A percentile compares a stretch with the other conserved stretches of the same genome.
Conservation (phyloP, 2,329 filamentous ascomycete genomes). For the Ophiostoma piceae region DNA sequence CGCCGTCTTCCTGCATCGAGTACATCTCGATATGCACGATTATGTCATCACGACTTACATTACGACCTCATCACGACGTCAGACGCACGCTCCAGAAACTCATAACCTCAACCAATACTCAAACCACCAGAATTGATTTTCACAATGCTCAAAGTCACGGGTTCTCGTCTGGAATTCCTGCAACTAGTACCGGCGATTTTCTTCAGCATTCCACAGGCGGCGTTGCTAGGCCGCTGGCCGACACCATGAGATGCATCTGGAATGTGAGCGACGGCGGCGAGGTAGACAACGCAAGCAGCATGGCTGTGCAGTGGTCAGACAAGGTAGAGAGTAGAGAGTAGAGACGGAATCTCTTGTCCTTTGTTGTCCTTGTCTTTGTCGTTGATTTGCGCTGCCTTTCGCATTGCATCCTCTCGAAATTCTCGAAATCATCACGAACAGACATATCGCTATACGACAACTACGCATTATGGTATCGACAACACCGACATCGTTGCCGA, state of each 20-base stretch:
- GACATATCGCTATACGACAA: not conserved
- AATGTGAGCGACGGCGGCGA: slow-evolving; percentile 18
- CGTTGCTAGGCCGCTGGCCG: slow-evolving; percentile 20
- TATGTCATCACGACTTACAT: not conserved
- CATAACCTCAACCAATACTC: not conserved
- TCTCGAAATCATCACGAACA: not conserved
- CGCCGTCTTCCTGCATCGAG: not conserved
- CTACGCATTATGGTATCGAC: not conserved
- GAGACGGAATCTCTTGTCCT: not conserved
- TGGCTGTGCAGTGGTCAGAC: not conserved
- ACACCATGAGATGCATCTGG: slow-evolving; percentile 14
- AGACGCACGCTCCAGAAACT: not conserved
- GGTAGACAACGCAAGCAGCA: not conserved
- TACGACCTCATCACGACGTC: no score
- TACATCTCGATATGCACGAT: not conserved
- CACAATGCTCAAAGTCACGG: not conserved
- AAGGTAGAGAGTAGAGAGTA: no score
- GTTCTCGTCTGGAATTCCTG: not conserved
- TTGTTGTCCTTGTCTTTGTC: no score
- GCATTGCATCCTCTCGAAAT: not conserved
- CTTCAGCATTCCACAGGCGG: slow-evolving; percentile 6
- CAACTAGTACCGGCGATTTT: not conserved
- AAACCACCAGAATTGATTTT: not conserved
- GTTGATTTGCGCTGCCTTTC: not conserved
- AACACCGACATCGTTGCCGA: not conserved